Evolutionary conservation across 2,329 filamentous ascomycete genomes (phyloP), one percentile per base, ranked within the genome.

Genomic region (Plenodomus biglobosus): DNA sequence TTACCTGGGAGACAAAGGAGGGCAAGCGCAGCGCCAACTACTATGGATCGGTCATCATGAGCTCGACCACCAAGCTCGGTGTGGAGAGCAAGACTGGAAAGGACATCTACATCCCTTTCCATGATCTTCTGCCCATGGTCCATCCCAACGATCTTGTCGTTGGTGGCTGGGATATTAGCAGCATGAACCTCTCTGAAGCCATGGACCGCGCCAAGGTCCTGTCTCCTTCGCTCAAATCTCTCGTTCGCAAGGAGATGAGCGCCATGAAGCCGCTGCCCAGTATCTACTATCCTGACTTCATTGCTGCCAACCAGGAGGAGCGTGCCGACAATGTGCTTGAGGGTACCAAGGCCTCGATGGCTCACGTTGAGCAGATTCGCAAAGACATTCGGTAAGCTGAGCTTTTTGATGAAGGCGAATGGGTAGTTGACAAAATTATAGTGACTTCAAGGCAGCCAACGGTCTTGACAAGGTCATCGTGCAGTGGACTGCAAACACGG

Each of bases 221-320:
- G 44, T 92, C 97, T 78, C 94, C 94, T n/a, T 86, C 89, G 22
- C 82, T 99, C 67, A 99, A 99, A 83, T 78, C 80, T 47, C 82
- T 88, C 66, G 88, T 99, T 64, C 86, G 85, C 76, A 96, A 97
- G 82, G 90, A 97, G 78, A 92, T 97, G 91, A 78, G 85, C 53
- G 79, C 80, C 63, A 88, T 97, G 85, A 85, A 86, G 63, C 94
- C 94, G 22, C 83, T 97, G 56, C 92, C 91, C 19, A 92, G 88
- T 75, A 88, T 97, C 76, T 99, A 99, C 83, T 99, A 99, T 75
- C 94, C 94, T 1, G 94, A 97, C 76, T 99, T 99, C 80, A 99
- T 99, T 69, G 94, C 94, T 59, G 89, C 94, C 71, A 99, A 99
- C 79, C 94, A 99, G 78, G 92, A 94, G 74, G 91, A 92, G 69